These are phyloP conservation scores for Metschnikowia hibisci DNA, from an alignment of 805 yeast species.

Conservation along the genomic window DNA sequence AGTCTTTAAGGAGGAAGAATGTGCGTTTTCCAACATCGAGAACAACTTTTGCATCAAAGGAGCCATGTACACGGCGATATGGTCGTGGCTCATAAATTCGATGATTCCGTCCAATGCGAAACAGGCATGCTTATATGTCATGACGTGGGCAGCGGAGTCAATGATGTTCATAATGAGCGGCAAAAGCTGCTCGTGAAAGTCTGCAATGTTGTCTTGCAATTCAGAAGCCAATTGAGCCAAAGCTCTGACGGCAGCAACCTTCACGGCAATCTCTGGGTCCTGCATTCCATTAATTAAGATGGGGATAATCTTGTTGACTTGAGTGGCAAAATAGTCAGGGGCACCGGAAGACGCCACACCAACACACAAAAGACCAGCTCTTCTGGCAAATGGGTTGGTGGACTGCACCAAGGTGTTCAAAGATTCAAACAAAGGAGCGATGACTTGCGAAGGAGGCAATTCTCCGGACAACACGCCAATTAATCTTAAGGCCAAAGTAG, in stretches of 20 bases:
- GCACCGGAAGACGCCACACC: slow-evolving; percentile 89
- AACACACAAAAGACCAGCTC: slow-evolving; percentile 80
- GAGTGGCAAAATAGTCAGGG: slow-evolving; percentile 83
- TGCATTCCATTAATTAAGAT: slow-evolving; percentile 71
- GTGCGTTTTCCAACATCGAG: slow-evolving; percentile 73
- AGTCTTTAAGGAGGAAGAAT: slow-evolving; percentile 68
- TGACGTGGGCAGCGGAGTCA: slow-evolving; percentile 77
- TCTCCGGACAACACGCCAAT: slow-evolving; percentile 74
- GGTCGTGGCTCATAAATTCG: slow-evolving; percentile 87
- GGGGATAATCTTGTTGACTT: slow-evolving; percentile 69
- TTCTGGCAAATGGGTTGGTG: slow-evolving; percentile 69
- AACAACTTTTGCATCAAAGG: slow-evolving; percentile 88
- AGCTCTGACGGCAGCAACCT: slow-evolving; percentile 81
- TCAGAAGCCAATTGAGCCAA: slow-evolving; percentile 75
- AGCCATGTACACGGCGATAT: slow-evolving; percentile 74
- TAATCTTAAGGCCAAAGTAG: slow-evolving; percentile 73
- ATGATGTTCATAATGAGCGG: slow-evolving; percentile 85
- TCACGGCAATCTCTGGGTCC: slow-evolving; percentile 70
- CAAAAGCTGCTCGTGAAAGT: slow-evolving; percentile 73
- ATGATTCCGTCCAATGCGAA: slow-evolving; percentile 86
- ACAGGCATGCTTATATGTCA: slow-evolving; percentile 87
- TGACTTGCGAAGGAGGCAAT: slow-evolving; percentile 90
- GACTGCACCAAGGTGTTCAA: slow-evolving; percentile 48
- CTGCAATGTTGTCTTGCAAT: slow-evolving; percentile 80
- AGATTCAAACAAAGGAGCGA: slow-evolving; percentile 69